These are phyloP conservation scores for Pyrrhoderma noxium DNA, from an alignment of 1,284 basidiomycete genomes.

Conservation along the genomic window DNA sequence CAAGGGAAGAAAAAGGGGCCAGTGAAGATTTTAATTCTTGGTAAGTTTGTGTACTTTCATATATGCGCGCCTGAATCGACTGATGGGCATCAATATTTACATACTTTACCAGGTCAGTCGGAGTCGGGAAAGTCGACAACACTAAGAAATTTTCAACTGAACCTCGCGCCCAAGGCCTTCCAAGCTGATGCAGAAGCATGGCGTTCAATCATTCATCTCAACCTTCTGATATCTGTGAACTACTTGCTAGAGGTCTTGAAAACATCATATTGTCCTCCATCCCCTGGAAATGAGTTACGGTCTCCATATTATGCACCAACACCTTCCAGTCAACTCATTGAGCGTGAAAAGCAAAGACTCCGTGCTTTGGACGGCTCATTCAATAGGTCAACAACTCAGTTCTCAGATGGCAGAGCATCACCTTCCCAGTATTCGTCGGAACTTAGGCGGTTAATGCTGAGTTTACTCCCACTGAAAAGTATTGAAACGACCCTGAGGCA, in stretches of 20 bases:
- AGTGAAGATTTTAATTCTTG: conserved; percentile 48
- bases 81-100: neutral
- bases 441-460: conserved; percentile 42
- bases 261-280: neutral
- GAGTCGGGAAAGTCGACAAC: conserved; percentile 63
- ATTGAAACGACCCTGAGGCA: conserved; percentile 45
- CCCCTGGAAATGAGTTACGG: neutral
- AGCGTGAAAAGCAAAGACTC: conserved; percentile 16
- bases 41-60: conserved; percentile 28
- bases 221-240: conserved; percentile 53
- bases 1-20: conserved; percentile 32
- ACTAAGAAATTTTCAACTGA: conserved; percentile 57
- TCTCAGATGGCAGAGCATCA: conserved; percentile 14
- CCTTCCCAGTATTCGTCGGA: conserved; percentile 24
- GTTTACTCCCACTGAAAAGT: conserved; percentile 46
- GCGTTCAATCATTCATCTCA: conserved; percentile 57
- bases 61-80: too few species aligned
- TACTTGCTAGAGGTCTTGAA: conserved; percentile 44
- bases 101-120: conserved; percentile 43
- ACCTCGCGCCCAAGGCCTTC: conserved; percentile 53
- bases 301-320: conserved; percentile 17
- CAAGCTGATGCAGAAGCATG: conserved; percentile 48
- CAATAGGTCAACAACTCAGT: conserved; percentile 1
- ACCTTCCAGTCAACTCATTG: conserved; percentile 19
- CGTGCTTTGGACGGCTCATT: conserved; percentile 1